Conservation (phyloP, 106 monocot species). For the Dendrobium nobile region DNA sequence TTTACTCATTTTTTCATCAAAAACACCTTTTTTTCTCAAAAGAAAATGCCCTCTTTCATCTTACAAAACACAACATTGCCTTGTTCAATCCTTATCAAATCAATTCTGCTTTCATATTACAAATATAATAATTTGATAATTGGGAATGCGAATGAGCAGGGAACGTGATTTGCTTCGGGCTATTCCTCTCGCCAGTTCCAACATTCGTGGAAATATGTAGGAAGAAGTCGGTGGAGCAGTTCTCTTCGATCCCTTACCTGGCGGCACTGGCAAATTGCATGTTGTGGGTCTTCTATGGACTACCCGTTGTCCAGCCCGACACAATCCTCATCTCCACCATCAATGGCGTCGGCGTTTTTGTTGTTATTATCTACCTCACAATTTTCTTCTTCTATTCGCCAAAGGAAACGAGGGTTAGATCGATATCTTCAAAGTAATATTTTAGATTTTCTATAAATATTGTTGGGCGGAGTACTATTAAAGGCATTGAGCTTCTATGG, state of each 20-base stretch:
- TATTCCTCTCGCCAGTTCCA: slow-evolving; percentile 62
- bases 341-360: slow-evolving; percentile 32
- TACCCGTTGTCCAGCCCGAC: slow-evolving; percentile 35
- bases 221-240: slow-evolving; percentile 41
- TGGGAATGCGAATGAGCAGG: slow-evolving; percentile 13
- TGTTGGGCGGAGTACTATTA: not conserved
- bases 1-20: too few species aligned
- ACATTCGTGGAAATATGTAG: slow-evolving; percentile 39
- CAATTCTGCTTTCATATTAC: not conserved
- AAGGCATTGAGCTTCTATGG: not conserved
- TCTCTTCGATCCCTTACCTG: slow-evolving; percentile 47
- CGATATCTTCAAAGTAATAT: not conserved
- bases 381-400: slow-evolving; percentile 38
- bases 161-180: slow-evolving; percentile 39
- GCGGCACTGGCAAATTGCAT: slow-evolving; percentile 44
- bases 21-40: not conserved
- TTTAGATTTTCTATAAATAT: not conserved
- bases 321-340: slow-evolving; percentile 56
- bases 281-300: slow-evolving; percentile 51
- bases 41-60: not conserved
- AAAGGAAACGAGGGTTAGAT: slow-evolving; percentile 12
- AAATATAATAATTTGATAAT: not conserved
- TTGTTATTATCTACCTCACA: slow-evolving; percentile 37
- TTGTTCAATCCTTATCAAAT: not conserved
- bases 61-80: not conserved